Base-by-base conservation (phyloP, 2,329 filamentous ascomycete genomes). In the Juglanconis juglandina region DNA sequence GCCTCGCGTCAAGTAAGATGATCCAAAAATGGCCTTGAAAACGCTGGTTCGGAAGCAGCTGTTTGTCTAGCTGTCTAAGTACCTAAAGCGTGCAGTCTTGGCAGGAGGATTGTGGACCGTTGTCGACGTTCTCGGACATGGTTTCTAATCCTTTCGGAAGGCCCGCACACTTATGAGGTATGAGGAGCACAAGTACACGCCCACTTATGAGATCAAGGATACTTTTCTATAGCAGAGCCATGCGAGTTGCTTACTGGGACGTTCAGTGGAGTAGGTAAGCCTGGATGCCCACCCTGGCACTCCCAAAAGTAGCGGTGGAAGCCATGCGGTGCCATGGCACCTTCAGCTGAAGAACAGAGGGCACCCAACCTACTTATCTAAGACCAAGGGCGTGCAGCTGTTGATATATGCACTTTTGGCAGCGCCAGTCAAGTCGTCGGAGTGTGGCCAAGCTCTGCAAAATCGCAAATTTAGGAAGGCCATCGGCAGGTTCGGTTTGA, bases 201-300 rank as follows among this genome's bases (percentile, higher is more conserved):
- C 47, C 32, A 13, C 24, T 49, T 49, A 52, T 14, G 49, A 37
- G 17, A 52, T 52, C 49, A 52, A 37, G 8, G 24, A 24, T 24
- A 39, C 9, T 6, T 10, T 17, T n/a, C 35, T 53, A 17, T 41
- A 33, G 33, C 5, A 53, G 17, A 6, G 11, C 13, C 35, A 53
- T 53, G 51, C 51, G 17, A 14, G 37, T 42, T 44, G 51, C 51
- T 53, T 53, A 53, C 51, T 35, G 32, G 39, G 51, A 14, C 51
- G 17, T 39, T 42, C 24, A 24, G 13, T 13, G 10, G 33, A 39
- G n/a, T 37, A 53, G 11, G 6, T 2, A 1, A 42, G 24, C 3
- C 13, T 34, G 39, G 7, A 44, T 17, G 44, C 44, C 44, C n/a
- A 47, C 17, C 14, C 13, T 24, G n/a, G 41, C 41, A 5, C 37